Evolutionary conservation across 2,329 filamentous ascomycete species (phyloP).

Genomic region (Penicillium griseofulvum): DNA sequence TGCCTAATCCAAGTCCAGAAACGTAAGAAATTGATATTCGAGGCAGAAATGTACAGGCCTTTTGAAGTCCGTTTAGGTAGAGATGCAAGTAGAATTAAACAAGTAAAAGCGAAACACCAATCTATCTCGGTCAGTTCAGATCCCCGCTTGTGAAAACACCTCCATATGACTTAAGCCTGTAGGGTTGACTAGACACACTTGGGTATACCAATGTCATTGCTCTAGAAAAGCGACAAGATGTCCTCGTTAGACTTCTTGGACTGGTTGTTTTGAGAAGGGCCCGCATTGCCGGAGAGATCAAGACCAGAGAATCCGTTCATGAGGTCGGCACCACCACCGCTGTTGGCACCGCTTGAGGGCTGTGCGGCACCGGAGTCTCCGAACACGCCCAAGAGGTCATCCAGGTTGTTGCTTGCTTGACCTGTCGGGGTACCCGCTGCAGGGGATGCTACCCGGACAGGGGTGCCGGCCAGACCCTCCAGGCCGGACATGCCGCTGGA

Average conservation of each 20-base stretch:
- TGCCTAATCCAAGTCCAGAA: not conserved
- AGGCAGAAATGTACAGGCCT: conserved; percentile 20
- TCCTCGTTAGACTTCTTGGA: conserved; percentile 56
- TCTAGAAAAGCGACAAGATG: conserved; percentile 55
- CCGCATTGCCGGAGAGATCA: conserved; percentile 61
- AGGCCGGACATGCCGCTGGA: conserved; percentile 63
- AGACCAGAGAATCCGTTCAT: conserved; percentile 81
- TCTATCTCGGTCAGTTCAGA: conserved; percentile 27
- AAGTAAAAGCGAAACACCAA: conserved; percentile 17
- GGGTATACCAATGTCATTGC: conserved; percentile 7
- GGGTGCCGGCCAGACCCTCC: conserved; percentile 56
- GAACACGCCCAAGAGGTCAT: conserved; percentile 75
- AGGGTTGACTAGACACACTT: not conserved
- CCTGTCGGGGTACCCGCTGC: conserved; percentile 35
- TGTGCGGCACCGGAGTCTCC: conserved; percentile 48
- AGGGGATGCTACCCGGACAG: conserved; percentile 50
- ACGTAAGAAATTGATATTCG: conserved; percentile 2
- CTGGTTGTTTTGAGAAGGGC: conserved; percentile 25
- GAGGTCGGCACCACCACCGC: conserved; percentile 53
- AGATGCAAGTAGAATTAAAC: conserved; percentile 22
- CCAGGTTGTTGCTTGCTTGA: conserved; percentile 60
- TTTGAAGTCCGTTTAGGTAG: conserved; percentile 16
- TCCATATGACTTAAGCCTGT: conserved; percentile 17
- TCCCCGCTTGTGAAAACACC: conserved; percentile 25
- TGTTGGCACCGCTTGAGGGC: conserved; percentile 26